Base-by-base conservation (phyloP, 148 eudicot species). In the Chenopodium suecicum region DNA sequence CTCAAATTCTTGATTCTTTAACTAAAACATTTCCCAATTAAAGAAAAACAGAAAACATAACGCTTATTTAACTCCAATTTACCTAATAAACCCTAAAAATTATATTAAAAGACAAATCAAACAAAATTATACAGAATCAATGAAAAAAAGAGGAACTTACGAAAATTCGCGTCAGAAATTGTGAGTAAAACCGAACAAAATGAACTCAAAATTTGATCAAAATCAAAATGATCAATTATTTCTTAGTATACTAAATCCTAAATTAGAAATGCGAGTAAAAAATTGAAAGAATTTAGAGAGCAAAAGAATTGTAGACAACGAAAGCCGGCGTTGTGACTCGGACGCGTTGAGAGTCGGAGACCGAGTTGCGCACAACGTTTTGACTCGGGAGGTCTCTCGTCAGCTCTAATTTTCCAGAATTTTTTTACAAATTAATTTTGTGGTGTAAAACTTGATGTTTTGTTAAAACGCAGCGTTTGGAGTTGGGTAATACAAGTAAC, bases 281-380 rank as follows among this genome's bases (percentile, higher is more conserved):
- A 48, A 72, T 9, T 29, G 4, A 29, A 14, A 14, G 16, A 11
- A 74, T 74, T 25, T 20, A 4, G 9, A 37, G 52, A 11, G 60
- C 19, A 31, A 50, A 19, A 46, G 46, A 63, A 77, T n/a, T 3
- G 9, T 31, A 32, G 75, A 41, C 16, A 27, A 66, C 31, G 81
- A 77, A 46, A 70, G 34, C 67, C 79, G 52, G 83, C 78, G 79
- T 9, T 50, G 31, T 58, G 79, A 75, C 65, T 65, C 73, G 78
- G 78, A 62, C 83, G 82, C 58, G 62, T 54, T 63, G 50, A 73
- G 46, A 63, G 73, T 37, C 56, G 58, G 50, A 11, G 11, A 41
- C 44, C 69, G 78, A 77, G n/a, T 70, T 7, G 44, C 46, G 64
- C 80, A 34, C 74, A 48, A 27, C 72, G 48, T 20, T 9, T 78